Evolutionary conservation across 352 stramenopile species (phyloP), one percentile per base, ranked within the genome.

Genomic region (Phytophthora hibernalis): DNA sequence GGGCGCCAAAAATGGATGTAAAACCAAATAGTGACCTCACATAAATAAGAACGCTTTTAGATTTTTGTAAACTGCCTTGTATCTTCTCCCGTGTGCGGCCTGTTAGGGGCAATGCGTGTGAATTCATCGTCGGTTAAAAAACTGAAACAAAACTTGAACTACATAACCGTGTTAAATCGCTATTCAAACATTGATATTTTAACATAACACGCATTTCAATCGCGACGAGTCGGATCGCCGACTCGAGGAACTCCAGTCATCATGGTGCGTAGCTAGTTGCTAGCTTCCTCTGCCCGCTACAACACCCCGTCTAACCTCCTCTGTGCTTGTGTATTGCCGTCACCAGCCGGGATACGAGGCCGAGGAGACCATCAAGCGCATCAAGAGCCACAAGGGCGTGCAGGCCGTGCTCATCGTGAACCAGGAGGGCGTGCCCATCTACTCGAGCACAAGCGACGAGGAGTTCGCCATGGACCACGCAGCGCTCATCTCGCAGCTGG

Each of bases 301-400:
- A 43, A 4, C 5, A 15, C 13, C 37, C 37, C 16, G 37, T 18
- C 15, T 43, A 43, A 43, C 37, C 13, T 43, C 22, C 16, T 51
- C 22, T 35, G 44, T 30, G 21, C 16, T 30, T 52, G 35, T 37
- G 8, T 37, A n/a, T 16, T 38, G 33, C n/a, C 33, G 28, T 9
- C 6, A 7, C 15, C 30, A 95, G 86, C 80, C 83, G 69, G 80
- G 83, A 55, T 91, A 93, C 74, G 95, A 98, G 72, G 91, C 95
- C n/a, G 90, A 98, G 78, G 93, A 98, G 72, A 98, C 91, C 16
- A 92, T 98, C 61, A 95, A 94, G 72, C 91, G 95, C 63, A 95
- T 98, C 64, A 91, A 95, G 62, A 97, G 88, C 49, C 95, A 98
- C 83, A 97, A 97, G 69, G 93, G 93, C 67, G 93, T 98, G 30